phyloP scores from a whole-genome alignment of 83 land plant genomes.

The Picea abies region DNA sequence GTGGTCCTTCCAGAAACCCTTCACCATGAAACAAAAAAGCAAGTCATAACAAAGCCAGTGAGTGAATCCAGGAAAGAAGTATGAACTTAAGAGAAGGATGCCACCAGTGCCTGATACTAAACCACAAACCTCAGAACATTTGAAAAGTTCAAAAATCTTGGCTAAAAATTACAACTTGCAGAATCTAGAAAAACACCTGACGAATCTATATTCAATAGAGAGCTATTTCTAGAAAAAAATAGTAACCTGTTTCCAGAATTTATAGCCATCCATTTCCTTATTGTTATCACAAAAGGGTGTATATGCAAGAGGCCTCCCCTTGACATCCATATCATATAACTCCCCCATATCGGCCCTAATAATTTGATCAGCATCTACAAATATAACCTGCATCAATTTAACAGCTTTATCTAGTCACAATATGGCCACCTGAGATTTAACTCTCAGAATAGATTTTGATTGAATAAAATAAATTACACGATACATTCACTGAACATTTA shows the following conservation, averaged over 20 bases:
- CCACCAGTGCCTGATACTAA: background rate
- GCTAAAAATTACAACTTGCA: background rate
- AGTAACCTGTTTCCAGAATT: slow-evolving; percentile 97
- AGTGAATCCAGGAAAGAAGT: background rate
- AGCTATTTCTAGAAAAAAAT: background rate
- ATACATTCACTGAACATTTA: background rate
- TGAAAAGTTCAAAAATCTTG: background rate
- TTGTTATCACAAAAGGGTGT: slow-evolving; percentile 99
- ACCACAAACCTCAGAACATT: background rate
- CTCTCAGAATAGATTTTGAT: background rate
- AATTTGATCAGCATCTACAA: slow-evolving; percentile 98
- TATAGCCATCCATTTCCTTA: slow-evolving; percentile 98
- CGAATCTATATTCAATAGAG: background rate
- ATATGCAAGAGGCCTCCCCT: slow-evolving; percentile 93
- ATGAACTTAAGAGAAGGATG: background rate
- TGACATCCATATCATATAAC: slow-evolving; percentile 96
- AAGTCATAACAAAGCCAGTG: background rate
- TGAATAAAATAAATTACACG: background rate
- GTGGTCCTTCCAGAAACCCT: slow-evolving; percentile 99
- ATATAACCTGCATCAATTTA: slow-evolving; percentile 77
- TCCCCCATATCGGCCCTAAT: slow-evolving; percentile 98
- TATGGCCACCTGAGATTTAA: background rate
- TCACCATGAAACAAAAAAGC: slow-evolving; percentile 6
- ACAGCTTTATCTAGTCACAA: background rate
- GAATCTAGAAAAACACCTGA: background rate